Percentiles rank a stretch among this genome's conserved stretches.
Evolutionary conservation across 2,329 filamentous ascomycete genomes (phyloP).

Genomic region (Pseudogymnoascus sp.): DNA sequence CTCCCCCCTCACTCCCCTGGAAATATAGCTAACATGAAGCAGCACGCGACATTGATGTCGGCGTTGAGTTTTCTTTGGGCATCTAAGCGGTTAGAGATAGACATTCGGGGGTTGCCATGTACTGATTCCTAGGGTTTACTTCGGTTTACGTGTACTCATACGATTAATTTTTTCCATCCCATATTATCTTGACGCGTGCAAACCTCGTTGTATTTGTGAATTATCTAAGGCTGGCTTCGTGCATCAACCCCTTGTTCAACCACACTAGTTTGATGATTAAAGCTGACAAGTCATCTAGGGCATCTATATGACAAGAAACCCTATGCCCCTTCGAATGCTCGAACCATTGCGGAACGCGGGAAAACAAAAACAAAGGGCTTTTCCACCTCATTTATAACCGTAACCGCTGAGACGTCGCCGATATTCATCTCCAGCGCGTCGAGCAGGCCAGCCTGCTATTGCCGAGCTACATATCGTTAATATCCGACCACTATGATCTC

Average conservation of each 20-base stretch:
- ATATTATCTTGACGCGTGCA: neutral
- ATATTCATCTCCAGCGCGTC: neutral
- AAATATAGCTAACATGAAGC: conserved; percentile 23
- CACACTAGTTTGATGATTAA: neutral
- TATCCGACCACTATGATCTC: neutral
- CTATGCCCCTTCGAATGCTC: neutral
- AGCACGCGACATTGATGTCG: conserved; percentile 94
- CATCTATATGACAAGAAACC: neutral
- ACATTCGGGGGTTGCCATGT: conserved; percentile 10
- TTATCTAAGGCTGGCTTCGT: neutral
- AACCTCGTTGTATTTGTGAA: neutral
- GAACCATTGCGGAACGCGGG: neutral
- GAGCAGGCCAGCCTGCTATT: neutral
- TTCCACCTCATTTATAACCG: neutral
- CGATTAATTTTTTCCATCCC: conserved; percentile 4
- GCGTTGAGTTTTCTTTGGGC: conserved; percentile 88
- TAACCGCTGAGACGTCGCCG: neutral
- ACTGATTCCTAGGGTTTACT: conserved; percentile 9
- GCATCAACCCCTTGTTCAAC: neutral
- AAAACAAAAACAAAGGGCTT: neutral
- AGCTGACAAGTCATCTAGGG: neutral
- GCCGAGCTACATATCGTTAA: neutral
- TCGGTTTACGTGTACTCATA: conserved; percentile 7
- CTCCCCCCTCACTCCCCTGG: conserved; percentile 1
- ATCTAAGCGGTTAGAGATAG: conserved; percentile 48